These are phyloP conservation scores for Backusella morwellensis DNA, from an alignment of 192 early-diverging fungal species.

Conservation along the genomic window DNA sequence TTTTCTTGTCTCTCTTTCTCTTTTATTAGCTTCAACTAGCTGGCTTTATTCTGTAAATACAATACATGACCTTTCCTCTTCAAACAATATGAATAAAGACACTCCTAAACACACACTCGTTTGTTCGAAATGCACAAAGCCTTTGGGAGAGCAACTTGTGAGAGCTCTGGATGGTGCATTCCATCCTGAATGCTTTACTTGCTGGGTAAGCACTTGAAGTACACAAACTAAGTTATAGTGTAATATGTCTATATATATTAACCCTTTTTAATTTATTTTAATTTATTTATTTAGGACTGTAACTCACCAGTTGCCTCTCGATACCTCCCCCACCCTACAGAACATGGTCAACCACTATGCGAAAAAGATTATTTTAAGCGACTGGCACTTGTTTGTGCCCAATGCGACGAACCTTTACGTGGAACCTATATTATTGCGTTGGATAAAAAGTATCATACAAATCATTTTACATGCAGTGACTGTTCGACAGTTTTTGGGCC, in stretches of 20 bases:
- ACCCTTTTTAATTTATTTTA: conserved; percentile 20
- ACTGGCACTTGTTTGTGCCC: conserved; percentile 79
- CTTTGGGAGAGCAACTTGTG: conserved; percentile 88
- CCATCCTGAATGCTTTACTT: conserved; percentile 95
- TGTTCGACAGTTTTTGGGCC: conserved; percentile 92
- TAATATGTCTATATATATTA: conserved; percentile 36
- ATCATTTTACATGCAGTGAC: conserved; percentile 95
- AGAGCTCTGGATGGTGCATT: conserved; percentile 81
- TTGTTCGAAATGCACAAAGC: conserved; percentile 54
- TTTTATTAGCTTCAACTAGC: neutral
- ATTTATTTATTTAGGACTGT: conserved; percentile 63
- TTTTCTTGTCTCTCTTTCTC: neutral
- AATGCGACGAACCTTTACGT: conserved; percentile 86
- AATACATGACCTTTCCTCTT: neutral
- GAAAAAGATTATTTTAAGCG: conserved; percentile 87
- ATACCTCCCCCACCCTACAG: conserved; percentile 74
- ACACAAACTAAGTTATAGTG: neutral
- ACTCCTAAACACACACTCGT: neutral
- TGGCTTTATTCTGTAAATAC: neutral
- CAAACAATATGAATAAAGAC: conserved; percentile 12
- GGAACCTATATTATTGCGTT: conserved; percentile 91
- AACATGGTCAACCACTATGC: conserved; percentile 71
- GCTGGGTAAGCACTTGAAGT: conserved; percentile 65
- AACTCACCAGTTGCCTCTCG: conserved; percentile 74
- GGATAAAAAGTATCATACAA: conserved; percentile 92